Conservation (phyloP, 2,329 filamentous ascomycete species). For the Penicillium fuscoglaucum region DNA sequence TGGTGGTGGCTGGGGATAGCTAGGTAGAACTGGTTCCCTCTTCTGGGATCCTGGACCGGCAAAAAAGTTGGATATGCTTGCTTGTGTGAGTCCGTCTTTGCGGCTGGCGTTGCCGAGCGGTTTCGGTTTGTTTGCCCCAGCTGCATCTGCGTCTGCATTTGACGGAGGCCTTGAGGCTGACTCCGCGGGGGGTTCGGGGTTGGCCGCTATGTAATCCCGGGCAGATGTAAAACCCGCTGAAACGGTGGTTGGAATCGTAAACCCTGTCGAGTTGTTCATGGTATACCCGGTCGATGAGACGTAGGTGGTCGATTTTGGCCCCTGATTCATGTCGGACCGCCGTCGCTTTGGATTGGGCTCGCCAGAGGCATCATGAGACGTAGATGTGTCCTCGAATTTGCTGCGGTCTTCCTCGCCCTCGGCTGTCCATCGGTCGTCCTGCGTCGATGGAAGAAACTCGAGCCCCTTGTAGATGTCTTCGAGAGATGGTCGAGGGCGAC, state of each 20-base stretch:
- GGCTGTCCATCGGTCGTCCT: slow-evolving; percentile 67
- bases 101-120: slow-evolving; percentile 31
- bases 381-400: slow-evolving; percentile 40
- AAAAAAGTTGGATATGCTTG: slow-evolving; percentile 56
- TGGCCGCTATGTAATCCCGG: slow-evolving; percentile 52
- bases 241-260: slow-evolving; percentile 39
- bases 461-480: slow-evolving; percentile 54
- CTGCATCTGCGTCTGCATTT: slow-evolving; percentile 6
- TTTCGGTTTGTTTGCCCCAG: slow-evolving; percentile 30
- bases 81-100: slow-evolving; percentile 50
- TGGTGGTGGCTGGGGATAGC: slow-evolving; percentile 11
- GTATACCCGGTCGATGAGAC: slow-evolving; percentile 56
- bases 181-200: slow-evolving; percentile 19
- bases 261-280: slow-evolving; percentile 55
- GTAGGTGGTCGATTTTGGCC: slow-evolving; percentile 31
- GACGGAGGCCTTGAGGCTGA: slow-evolving; percentile 25
- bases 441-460: slow-evolving; percentile 49
- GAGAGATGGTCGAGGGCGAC: slow-evolving; percentile 60
- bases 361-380: slow-evolving; percentile 16
- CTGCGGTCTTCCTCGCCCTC: slow-evolving; percentile 55
- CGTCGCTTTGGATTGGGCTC: slow-evolving; percentile 32
- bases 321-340: slow-evolving; percentile 27
- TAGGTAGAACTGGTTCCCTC: slow-evolving; percentile 10
- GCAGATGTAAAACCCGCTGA: slow-evolving; percentile 64
- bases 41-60: slow-evolving; percentile 26